Conservation (phyloP, 1,284 basidiomycete genomes). For the Cryptococcus depauperatus region DNA sequence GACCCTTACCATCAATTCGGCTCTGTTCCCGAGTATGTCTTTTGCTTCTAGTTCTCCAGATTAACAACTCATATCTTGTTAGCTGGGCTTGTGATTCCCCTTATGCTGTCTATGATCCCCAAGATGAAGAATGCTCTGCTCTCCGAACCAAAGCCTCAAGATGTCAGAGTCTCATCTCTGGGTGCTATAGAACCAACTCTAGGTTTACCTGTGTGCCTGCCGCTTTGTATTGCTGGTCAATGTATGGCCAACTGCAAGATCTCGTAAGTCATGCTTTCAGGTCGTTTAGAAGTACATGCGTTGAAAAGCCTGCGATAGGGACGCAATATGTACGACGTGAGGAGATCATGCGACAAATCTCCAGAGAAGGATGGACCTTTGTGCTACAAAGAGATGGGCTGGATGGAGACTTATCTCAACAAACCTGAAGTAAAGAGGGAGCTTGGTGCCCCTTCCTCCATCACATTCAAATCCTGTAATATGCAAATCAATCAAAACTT, state of each 20-base stretch:
- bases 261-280: conserved; percentile 16
- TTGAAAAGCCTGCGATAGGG: conserved; percentile 21
- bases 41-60: neutral
- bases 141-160: conserved; percentile 33
- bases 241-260: conserved; percentile 50
- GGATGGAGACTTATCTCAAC: conserved; percentile 75
- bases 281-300: neutral
- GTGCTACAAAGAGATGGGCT: conserved; percentile 68
- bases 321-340: conserved; percentile 66
- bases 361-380: conserved; percentile 53
- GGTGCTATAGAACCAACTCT: conserved; percentile 44
- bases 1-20: conserved; percentile 68
- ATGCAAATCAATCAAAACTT: conserved; percentile 49
- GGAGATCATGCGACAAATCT: conserved; percentile 59
- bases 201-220: conserved; percentile 54
- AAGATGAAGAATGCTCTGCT: conserved; percentile 32
- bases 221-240: conserved; percentile 47
- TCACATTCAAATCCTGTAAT: conserved; percentile 56
- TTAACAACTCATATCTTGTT: conserved; percentile 1
- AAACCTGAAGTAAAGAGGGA: conserved; percentile 59
- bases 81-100: conserved; percentile 48
- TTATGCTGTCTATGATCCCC: conserved; percentile 36
- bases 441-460: conserved; percentile 58
- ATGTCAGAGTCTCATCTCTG: conserved; percentile 41
- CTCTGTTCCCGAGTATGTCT: conserved; percentile 59